Conservation (phyloP, 441 rosid genomes). For the Euphorbia schlechtendalii region DNA sequence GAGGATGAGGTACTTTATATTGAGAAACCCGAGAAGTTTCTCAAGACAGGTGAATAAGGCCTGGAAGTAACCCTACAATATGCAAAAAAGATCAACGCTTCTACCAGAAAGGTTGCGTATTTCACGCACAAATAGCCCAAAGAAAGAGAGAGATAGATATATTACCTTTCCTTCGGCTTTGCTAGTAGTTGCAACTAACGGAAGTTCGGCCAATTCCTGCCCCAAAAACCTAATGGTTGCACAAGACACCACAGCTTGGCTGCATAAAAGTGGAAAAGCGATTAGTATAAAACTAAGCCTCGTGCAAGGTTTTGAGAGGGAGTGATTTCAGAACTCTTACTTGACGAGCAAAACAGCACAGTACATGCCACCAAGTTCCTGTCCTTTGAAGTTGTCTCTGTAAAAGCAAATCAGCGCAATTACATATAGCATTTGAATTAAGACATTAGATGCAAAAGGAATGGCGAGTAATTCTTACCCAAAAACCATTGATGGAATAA, state of each 20-base stretch:
- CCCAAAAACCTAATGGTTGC: conserved; percentile 80
- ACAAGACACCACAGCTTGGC: conserved; percentile 70
- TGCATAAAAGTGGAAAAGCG: conserved; percentile 27
- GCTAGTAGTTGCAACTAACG: conserved; percentile 73
- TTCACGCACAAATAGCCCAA: too few species aligned
- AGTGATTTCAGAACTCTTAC: conserved; percentile 35
- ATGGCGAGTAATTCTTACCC: conserved; percentile 49
- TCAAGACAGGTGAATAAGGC: conserved; percentile 64
- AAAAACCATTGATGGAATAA: conserved; percentile 72
- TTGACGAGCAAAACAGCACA: conserved; percentile 70
- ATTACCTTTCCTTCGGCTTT: conserved; percentile 65
- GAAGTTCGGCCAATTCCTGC: conserved; percentile 80
- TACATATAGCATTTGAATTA: background rate
- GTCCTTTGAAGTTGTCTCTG: conserved; percentile 53
- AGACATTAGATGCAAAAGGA: background rate
- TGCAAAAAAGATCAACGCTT: background rate
- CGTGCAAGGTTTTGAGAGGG: background rate
- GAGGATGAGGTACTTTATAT: conserved; percentile 61
- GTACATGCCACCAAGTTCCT: conserved; percentile 79
- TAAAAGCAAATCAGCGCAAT: conserved; percentile 17
- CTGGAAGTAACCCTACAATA: conserved; percentile 78
- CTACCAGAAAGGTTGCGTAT: background rate
- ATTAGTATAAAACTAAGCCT: background rate
- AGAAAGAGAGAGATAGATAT: too few species aligned
- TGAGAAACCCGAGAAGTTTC: conserved; percentile 60